These are phyloP conservation scores for Backusella sp. DNA, from an alignment of 192 early-diverging fungal genomes.

Conservation along the genomic window DNA sequence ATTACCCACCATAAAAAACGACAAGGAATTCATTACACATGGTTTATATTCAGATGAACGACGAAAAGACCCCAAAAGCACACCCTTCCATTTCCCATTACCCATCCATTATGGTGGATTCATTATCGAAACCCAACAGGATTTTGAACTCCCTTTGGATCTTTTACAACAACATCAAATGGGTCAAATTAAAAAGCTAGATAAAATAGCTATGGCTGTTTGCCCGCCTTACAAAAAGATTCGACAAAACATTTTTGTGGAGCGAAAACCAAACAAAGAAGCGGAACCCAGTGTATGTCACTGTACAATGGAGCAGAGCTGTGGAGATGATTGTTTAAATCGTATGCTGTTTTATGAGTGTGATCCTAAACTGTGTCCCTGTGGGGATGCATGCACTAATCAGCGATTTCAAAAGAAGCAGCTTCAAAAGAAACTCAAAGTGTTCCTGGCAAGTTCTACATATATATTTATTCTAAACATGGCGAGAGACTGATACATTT, in stretches of 20 bases:
- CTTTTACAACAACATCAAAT: conserved; percentile 49
- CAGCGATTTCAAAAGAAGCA: conserved; percentile 69
- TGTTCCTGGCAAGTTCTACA: conserved; percentile 58
- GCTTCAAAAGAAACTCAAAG: conserved; percentile 49
- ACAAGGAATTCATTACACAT: conserved; percentile 47
- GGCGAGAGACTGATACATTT: not conserved
- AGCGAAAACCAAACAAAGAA: conserved; percentile 60
- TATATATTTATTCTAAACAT: not conserved
- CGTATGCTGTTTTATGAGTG: conserved; percentile 78
- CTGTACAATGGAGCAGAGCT: conserved; percentile 53
- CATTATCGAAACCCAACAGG: conserved; percentile 48
- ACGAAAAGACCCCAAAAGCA: not conserved
- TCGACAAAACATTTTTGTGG: conserved; percentile 68
- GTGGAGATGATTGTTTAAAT: conserved; percentile 73
- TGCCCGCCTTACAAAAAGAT: conserved; percentile 34
- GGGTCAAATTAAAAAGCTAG: conserved; percentile 21
- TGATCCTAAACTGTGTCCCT: conserved; percentile 61
- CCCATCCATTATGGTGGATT: conserved; percentile 62
- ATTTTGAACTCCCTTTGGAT: conserved; percentile 71
- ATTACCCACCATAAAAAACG: conserved; percentile 31
- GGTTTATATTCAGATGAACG: conserved; percentile 48
- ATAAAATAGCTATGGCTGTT: not conserved
- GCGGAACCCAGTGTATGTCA: conserved; percentile 55
- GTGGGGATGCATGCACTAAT: conserved; percentile 69
- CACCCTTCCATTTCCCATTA: conserved; percentile 50